Base-by-base conservation (phyloP, 192 early-diverging fungal genomes). In the Thoreauomyces humboldtii region DNA sequence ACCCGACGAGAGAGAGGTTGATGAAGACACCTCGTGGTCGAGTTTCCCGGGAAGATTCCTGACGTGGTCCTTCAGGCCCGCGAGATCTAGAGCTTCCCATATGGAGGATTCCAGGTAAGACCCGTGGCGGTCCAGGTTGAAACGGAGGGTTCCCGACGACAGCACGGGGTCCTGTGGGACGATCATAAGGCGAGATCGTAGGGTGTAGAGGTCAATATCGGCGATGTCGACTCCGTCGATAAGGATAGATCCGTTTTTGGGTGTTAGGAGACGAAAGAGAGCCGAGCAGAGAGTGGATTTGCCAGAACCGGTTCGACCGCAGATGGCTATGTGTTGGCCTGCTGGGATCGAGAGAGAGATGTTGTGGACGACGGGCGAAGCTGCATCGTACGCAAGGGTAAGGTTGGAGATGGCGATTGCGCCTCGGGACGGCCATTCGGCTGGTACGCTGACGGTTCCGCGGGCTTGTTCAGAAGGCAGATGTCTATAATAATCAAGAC, bases 21-120 rank as follows among this genome's bases (percentile, higher is more conserved):
- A 88, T 73, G 95, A 92, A 43, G 76, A 81, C 22, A 99, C 90
- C 56, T 77, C 77, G 1, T 80, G 72, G 28, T 96, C 93, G 17
- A 96, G 73, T 53, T 80, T 68, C 38, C 58, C 59, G 1, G 65
- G 45, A 15, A 74, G 27, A 1, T 21, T 3, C 7, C 34, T 27
- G 14, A 82, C 68, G 21, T 53, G 25, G 15, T 60, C 33, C 42
- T 77, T 76, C 0, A 90, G 53, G 0, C 77, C 77, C 0, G 85
- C 83, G 0, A 69, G 52, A 5, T 82, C 87, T 1, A 94, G 67
- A 0, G 72, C 80, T n/a, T 70, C 54, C 91, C 91, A 93, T 17
- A 92, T 61, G 27, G 77, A 81, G 3, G 72, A 59, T 55, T 93
- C 91, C 4, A 69, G 65, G 64, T 85, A 80, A 35, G 76, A 58